Evolutionary conservation across 257 asterid species (phyloP).

Genomic region (Verbena officinalis): DNA sequence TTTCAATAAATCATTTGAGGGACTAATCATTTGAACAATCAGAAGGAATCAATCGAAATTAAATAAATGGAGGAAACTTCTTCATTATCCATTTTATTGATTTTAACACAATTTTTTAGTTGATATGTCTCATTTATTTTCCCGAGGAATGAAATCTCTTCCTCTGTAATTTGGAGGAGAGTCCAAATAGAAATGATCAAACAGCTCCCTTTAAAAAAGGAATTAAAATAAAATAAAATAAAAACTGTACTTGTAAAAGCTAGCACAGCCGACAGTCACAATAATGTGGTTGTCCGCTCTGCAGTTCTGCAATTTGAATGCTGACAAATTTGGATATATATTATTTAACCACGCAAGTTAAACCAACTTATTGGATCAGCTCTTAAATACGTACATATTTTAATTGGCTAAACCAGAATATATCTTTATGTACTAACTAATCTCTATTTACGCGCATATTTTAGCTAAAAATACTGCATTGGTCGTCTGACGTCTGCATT

Average conservation of each 20-base stretch:
- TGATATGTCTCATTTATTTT: constrained; percentile 33
- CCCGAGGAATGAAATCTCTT: constrained; percentile 35
- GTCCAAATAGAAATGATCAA: constrained; percentile 39
- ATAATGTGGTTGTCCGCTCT: constrained; percentile 48
- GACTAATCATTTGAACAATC: constrained; percentile 33
- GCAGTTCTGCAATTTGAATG: constrained; percentile 37
- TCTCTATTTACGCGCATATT: neutral
- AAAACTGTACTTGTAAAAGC: constrained; percentile 27
- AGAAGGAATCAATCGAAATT: constrained; percentile 40
- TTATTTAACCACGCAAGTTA: constrained; percentile 34
- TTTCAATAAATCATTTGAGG: too few species aligned
- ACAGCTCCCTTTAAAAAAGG: neutral
- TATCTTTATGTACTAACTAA: constrained; percentile 31
- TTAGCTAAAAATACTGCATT: too few species aligned
- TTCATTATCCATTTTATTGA: constrained; percentile 47
- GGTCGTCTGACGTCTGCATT: too few species aligned
- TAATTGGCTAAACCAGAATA: constrained; percentile 23
- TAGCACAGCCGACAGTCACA: constrained; percentile 57
- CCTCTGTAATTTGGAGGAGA: constrained; percentile 14
- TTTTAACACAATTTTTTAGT: constrained; percentile 12
- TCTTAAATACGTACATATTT: constrained; percentile 11
- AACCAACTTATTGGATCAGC: constrained; percentile 6
- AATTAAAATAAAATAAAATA: constrained; percentile 17
- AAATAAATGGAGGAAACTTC: constrained; percentile 29
- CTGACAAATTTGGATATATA: constrained; percentile 37